Percentiles rank a stretch among this genome's conserved stretches.
Evolutionary conservation across 2,329 filamentous ascomycete species (phyloP).

Genomic region (Colletotrichum orbiculare): DNA sequence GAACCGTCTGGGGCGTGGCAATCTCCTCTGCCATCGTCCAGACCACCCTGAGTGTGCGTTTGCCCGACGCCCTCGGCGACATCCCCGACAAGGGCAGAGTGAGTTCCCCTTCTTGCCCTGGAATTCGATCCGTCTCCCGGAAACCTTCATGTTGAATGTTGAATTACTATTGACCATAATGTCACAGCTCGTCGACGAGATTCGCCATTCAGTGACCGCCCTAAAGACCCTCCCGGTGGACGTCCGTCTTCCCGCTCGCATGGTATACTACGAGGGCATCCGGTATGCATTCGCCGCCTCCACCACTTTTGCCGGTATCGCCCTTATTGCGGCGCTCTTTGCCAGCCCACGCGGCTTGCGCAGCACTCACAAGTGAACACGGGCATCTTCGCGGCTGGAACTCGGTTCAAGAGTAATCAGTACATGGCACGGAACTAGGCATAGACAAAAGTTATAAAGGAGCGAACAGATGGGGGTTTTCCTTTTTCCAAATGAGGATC

Average conservation of each 20-base stretch:
- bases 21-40: conserved; percentile 72
- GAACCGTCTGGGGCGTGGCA: conserved; percentile 73
- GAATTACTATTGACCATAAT: not conserved
- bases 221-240: conserved; percentile 66
- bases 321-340: conserved; percentile 47
- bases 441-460: no score
- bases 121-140: not conserved
- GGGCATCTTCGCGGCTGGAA: not conserved
- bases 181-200: conserved; percentile 67
- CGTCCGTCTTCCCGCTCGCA: conserved; percentile 64
- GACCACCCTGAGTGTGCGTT: conserved; percentile 65
- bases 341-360: conserved; percentile 46
- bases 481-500: no score
- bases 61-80: conserved; percentile 64
- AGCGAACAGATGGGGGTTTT: no score
- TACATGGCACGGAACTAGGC: not conserved
- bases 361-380: conserved; percentile 42
- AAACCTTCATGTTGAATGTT: not conserved
- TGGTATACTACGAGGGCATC: conserved; percentile 71
- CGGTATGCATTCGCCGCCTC: conserved; percentile 66
- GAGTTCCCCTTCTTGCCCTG: conserved; percentile 42
- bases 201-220: conserved; percentile 69
- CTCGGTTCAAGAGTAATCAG: not conserved
- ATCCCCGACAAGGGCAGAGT: conserved; percentile 69
- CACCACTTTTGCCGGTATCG: conserved; percentile 61